Base-by-base conservation (phyloP, 768 basidiomycete genomes). In the Lentinus tigrinus region DNA sequence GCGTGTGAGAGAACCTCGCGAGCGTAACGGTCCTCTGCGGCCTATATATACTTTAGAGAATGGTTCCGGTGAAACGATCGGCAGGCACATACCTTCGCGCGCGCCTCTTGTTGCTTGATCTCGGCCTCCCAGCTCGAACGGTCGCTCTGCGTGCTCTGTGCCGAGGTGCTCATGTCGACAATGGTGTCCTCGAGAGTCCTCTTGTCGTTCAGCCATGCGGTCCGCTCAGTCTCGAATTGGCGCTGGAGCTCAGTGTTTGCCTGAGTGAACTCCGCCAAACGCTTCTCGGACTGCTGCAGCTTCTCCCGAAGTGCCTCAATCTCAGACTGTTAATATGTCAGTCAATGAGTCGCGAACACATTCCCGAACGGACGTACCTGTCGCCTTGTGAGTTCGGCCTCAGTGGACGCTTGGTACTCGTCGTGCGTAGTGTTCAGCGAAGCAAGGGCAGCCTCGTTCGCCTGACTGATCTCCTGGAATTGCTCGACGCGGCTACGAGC, bases 1-100 rank as follows among this genome's bases (percentile, higher is more conserved):
- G 93, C 93, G 69, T 95, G 93, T 0, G 89, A 77, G 31, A 95
- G 74, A n/a, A 95, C 82, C 67, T 93, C 93, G 50, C 85, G 80
- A 4, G 86, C 81, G 64, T 94, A 94, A 54, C 87, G 83, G 51
- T 90, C 88, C 67, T 95, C 91, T 5, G 91, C 91, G 62, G 85
- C 80, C 61, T 9, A 52, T 34, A 28, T 0, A 4, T 3, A 2
- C 16, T 23, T 5, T n/a, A n/a, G 19, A 40, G 28, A 7, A 27
- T n/a, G 44, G 27, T 13, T 38, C 13, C 4, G 31, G 19, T 26
- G 24, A 46, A 8, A 58, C 21, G 2, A 26, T 31, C 7, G 11
- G 31, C 17, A 21, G 9, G 1, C 13, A 61, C 75, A 23, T 64
- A 87, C 90, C 77, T 85, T 83, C 14, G 85, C 85, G 24, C 90